Base-by-base conservation (phyloP, 805 yeast species). In the Candida golubevii region DNA sequence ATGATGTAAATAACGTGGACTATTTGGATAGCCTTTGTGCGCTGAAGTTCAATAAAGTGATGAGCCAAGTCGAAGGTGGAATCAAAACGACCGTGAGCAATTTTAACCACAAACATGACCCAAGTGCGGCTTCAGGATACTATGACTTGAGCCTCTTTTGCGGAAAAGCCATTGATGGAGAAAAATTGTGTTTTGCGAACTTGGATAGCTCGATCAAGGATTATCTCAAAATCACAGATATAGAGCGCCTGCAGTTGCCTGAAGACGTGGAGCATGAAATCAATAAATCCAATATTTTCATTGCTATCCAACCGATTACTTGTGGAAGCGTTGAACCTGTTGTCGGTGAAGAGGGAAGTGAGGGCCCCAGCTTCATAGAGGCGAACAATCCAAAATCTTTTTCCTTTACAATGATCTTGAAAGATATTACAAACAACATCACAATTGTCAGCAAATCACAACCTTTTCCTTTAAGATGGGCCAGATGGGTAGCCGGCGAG, bases 401-500 rank as follows among this genome's bases (percentile, higher is more conserved):
- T 60, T 77, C 80, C 33, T 90, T 93, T 62, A 78, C 88, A 8
- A 71, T 89, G 31, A 77, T 87, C 15, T 71, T 93, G 53, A 79
- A 80, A 53, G 99, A 93, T 59, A 78, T 81, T 35, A 81, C 85
- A 33, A 91, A 93, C 65, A 77, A 80, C 50, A 79, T 93, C 50
- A 76, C 83, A 7, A 76, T 88, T 36, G 74, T 80, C 27, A 82
- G 88, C 40, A 82, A 83, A 54, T 86, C 98, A 0, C 99, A 93
- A 64, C 81, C 96, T 7, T 85, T 88, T 71, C 98, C 99, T 9
- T 61, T 78, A 37, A 82, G 79, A 59, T 93, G 99, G 99, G 83
- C 89, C 8, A 70, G 78, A n/a, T 93, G 99, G 99, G 73, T 91
- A n/a, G 82, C 79, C 48, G 78, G 81, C 11, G 61, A 66, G 26